These are phyloP conservation scores for Cadophora gregata DNA, from an alignment of 2,329 filamentous ascomycete genomes.

Conservation along the genomic window DNA sequence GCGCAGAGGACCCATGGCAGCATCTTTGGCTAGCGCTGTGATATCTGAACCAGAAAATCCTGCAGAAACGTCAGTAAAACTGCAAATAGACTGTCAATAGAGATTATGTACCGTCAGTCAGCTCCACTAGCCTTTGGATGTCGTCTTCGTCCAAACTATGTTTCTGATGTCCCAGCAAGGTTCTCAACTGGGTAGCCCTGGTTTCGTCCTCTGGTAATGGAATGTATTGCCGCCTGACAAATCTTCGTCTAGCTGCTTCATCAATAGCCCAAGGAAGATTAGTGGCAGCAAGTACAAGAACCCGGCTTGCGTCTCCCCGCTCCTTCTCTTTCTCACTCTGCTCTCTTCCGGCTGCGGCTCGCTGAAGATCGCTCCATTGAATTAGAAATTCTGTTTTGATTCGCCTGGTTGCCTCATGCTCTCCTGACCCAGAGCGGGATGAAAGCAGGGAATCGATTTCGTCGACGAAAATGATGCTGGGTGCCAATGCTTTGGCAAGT, in stretches of 20 bases:
- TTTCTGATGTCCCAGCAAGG: constrained; percentile 84
- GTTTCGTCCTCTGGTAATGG: constrained; percentile 88
- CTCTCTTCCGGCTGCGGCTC: constrained; percentile 87
- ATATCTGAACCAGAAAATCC: constrained; percentile 99
- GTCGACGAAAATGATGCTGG: constrained; percentile 97
- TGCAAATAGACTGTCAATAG: too few species aligned
- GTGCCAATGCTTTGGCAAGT: constrained; percentile 86
- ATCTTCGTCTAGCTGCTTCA: constrained; percentile 87
- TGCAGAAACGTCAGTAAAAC: constrained; percentile 47
- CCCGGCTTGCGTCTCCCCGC: constrained; percentile 81
- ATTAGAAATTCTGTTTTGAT: constrained; percentile 99
- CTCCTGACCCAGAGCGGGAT: constrained; percentile 79
- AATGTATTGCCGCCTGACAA: constrained; percentile 95
- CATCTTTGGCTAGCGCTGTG: constrained; percentile 94
- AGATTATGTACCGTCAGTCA: constrained; percentile 67
- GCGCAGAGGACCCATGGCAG: constrained; percentile 93
- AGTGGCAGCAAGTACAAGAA: constrained; percentile 92
- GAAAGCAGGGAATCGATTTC: constrained; percentile 96
- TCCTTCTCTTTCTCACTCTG: constrained; percentile 69
- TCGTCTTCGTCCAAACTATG: constrained; percentile 67
- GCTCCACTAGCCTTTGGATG: constrained; percentile 72
- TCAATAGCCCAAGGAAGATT: constrained; percentile 98
- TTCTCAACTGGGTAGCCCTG: constrained; percentile 77
- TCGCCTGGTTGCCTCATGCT: constrained; percentile 89
- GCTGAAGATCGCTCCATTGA: constrained; percentile 93